phyloP scores from a whole-genome alignment of 495 filamentous ascomycete genomes.

The Durotheca rogersii region DNA sequence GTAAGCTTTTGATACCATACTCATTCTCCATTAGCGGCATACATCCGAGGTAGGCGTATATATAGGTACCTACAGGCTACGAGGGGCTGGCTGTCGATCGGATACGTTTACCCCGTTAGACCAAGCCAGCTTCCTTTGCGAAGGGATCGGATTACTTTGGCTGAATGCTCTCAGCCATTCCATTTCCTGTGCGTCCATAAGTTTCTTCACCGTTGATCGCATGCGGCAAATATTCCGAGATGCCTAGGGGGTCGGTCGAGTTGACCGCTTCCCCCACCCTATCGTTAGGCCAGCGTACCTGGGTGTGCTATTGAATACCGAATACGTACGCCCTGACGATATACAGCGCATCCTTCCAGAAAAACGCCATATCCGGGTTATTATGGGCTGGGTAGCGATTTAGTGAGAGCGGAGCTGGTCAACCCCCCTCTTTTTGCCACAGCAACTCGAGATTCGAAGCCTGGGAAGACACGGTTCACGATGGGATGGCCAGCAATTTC shows the following conservation, averaged over 20 bases:
- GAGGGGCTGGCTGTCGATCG: too few species aligned
- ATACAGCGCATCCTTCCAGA: background rate
- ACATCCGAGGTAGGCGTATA: too few species aligned
- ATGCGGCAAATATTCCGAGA: conserved; percentile 1
- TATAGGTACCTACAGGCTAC: too few species aligned
- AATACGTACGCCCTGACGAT: background rate
- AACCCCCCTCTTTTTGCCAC: too few species aligned
- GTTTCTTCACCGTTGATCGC: background rate
- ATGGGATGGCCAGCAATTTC: background rate
- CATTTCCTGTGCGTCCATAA: too few species aligned
- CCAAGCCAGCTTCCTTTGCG: too few species aligned
- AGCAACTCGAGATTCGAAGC: background rate
- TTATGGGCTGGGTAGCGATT: background rate
- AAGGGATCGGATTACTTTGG: too few species aligned
- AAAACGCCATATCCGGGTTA: background rate
- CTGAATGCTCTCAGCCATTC: background rate
- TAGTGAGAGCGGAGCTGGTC: background rate
- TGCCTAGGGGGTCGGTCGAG: too few species aligned
- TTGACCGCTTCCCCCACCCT: background rate
- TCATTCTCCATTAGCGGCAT: too few species aligned
- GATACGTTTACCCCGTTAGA: too few species aligned
- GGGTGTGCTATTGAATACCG: background rate
- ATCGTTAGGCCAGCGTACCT: background rate
- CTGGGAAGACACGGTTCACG: background rate
- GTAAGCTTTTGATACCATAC: too few species aligned